A percentile compares a stretch with the other conserved stretches of the same genome.
Evolutionary conservation across 805 yeast species (phyloP).

Genomic region (Nakazawaea ambrosiae): DNA sequence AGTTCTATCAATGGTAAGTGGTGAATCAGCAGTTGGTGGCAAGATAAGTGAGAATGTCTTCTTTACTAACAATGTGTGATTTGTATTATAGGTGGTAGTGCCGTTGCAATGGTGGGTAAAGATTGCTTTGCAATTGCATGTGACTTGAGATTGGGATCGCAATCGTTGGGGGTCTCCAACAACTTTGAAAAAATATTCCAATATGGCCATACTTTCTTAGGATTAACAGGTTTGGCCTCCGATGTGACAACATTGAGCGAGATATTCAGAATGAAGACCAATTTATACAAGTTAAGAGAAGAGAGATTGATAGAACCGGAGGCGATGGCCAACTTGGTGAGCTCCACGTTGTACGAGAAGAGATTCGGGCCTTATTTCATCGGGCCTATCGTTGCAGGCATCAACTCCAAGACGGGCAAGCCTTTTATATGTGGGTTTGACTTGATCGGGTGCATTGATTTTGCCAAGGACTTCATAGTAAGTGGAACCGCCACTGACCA

Average conservation of each 20-base stretch:
- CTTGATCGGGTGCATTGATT: slow-evolving; percentile 93
- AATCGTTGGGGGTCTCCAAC: slow-evolving; percentile 85
- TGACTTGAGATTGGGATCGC: slow-evolving; percentile 90
- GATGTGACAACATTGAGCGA: slow-evolving; percentile 87
- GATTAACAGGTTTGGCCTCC: slow-evolving; percentile 91
- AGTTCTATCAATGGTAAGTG: slow-evolving; percentile 64
- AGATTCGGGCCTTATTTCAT: slow-evolving; percentile 96
- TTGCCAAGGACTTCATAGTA: slow-evolving; percentile 89
- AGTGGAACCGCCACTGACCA: slow-evolving; percentile 97
- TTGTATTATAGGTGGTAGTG: slow-evolving; percentile 78
- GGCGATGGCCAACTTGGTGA: slow-evolving; percentile 86
- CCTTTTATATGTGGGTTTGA: slow-evolving; percentile 97
- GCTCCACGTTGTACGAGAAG: slow-evolving; percentile 81
- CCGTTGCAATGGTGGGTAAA: slow-evolving; percentile 98
- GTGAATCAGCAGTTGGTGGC: not conserved
- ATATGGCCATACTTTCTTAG: slow-evolving; percentile 80
- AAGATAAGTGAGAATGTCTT: not conserved
- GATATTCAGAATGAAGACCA: slow-evolving; percentile 75
- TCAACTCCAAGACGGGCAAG: slow-evolving; percentile 69
- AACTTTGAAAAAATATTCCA: slow-evolving; percentile 89
- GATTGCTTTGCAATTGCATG: slow-evolving; percentile 98
- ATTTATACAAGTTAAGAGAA: slow-evolving; percentile 83
- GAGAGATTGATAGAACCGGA: slow-evolving; percentile 91
- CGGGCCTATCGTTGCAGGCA: slow-evolving; percentile 95
- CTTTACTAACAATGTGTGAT: not conserved